Percentiles rank a stretch among this genome's conserved stretches.
phyloP scores from a whole-genome alignment of 1,284 basidiomycete species.

The Fomitopsis pinicola region DNA sequence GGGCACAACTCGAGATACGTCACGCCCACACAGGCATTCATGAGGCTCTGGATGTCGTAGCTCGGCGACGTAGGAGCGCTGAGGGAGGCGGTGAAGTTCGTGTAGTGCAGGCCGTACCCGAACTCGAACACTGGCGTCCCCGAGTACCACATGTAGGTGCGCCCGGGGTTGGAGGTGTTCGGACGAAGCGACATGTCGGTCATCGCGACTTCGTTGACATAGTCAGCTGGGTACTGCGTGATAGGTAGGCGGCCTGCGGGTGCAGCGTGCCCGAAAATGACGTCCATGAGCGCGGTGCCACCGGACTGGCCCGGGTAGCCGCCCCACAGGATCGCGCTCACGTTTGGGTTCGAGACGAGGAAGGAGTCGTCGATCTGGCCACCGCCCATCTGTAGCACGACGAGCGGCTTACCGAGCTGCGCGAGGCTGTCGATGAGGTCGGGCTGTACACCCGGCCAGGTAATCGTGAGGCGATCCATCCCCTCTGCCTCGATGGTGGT shows the following conservation, averaged over 20 bases:
- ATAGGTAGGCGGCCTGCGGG: conserved; percentile 45
- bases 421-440: conserved; percentile 43
- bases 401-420: conserved; percentile 42
- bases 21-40: conserved; percentile 21
- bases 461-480: conserved; percentile 44
- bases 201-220: conserved; percentile 45
- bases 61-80: conserved; percentile 21
- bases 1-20: conserved; percentile 38
- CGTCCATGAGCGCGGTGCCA: conserved; percentile 46
- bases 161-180: conserved; percentile 42
- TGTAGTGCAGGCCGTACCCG: conserved; percentile 50
- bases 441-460: conserved; percentile 54
- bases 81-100: conserved; percentile 40
- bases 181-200: conserved; percentile 55
- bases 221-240: conserved; percentile 50
- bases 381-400: conserved; percentile 53
- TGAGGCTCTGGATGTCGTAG: conserved; percentile 39
- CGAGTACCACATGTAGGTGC: conserved; percentile 56
- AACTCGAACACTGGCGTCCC: conserved; percentile 46
- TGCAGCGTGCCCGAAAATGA: conserved; percentile 43
- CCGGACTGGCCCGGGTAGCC: conserved; percentile 54
- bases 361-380: conserved; percentile 48
- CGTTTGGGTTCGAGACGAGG: conserved; percentile 38
- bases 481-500: conserved; percentile 48
- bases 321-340: conserved; percentile 51